Conservation (phyloP, 371 early-diverging fungal genomes). For the Syncephalastrum sp. region DNA sequence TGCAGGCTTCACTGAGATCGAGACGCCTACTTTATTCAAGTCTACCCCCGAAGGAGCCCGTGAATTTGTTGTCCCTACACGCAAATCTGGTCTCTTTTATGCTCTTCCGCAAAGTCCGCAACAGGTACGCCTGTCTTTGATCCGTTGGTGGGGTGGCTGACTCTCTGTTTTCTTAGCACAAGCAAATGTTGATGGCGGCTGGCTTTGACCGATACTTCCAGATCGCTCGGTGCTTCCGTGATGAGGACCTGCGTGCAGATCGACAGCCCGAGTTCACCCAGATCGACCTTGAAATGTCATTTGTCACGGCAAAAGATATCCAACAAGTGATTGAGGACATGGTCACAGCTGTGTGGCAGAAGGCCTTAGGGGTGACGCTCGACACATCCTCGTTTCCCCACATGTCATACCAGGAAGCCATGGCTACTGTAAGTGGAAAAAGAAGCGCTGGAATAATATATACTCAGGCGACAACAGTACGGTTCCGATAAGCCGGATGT, state of each 20-base stretch:
- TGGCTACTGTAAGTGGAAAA: conserved; percentile 51
- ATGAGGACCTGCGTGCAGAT: conserved; percentile 88
- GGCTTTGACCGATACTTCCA: conserved; percentile 92
- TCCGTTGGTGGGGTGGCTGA: neutral
- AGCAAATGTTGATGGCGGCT: conserved; percentile 90
- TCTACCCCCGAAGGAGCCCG: conserved; percentile 95
- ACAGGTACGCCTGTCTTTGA: conserved; percentile 51
- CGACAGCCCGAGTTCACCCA: conserved; percentile 95
- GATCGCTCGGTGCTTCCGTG: conserved; percentile 91
- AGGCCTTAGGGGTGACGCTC: conserved; percentile 52
- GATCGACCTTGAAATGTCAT: conserved; percentile 91
- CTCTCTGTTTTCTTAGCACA: conserved; percentile 52
- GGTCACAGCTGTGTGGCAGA: conserved; percentile 68
- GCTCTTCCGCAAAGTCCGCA: conserved; percentile 93
- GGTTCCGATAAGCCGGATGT: conserved; percentile 93
- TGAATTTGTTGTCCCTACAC: conserved; percentile 92
- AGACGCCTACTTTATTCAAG: conserved; percentile 89
- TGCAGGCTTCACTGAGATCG: conserved; percentile 85
- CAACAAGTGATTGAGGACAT: conserved; percentile 77
- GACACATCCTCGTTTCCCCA: conserved; percentile 54
- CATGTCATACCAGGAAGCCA: conserved; percentile 83
- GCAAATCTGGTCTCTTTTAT: conserved; percentile 74
- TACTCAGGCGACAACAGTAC: conserved; percentile 43
- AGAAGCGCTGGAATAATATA: neutral
- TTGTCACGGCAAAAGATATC: conserved; percentile 69